phyloP scores from a whole-genome alignment of 1,284 basidiomycete species.

The Pisolithus thermaeus region DNA sequence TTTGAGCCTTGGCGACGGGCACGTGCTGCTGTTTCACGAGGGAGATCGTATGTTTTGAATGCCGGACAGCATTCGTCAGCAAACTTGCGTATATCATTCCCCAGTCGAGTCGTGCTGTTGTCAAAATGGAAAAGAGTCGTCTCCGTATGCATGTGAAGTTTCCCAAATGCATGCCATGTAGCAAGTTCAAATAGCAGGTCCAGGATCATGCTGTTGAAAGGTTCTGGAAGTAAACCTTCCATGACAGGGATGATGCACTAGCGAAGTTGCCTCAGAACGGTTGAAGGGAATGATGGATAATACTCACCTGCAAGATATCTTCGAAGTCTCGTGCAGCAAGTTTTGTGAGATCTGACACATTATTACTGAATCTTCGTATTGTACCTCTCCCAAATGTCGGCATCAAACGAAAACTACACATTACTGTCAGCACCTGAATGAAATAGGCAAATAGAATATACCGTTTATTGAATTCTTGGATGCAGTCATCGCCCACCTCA shows the following conservation, averaged over 20 bases:
- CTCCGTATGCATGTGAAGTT: conserved; percentile 22
- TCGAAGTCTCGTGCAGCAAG: conserved; percentile 25
- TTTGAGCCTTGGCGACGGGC: no score
- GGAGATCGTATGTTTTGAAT: conserved; percentile 19
- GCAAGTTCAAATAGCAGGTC: conserved; percentile 19
- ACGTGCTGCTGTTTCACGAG: conserved; percentile 14
- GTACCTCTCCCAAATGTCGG: conserved; percentile 17
- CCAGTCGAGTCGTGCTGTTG: conserved; percentile 32
- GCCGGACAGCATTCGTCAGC: conserved; percentile 1
- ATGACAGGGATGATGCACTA: conserved; percentile 21
- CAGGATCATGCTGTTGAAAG: conserved; percentile 15
- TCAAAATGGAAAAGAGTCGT: conserved; percentile 22
- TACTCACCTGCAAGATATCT: conserved; percentile 18
- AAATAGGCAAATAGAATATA: conserved; percentile 2
- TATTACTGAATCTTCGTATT: neutral
- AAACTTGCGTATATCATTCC: no score
- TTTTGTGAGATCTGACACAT: conserved; percentile 24
- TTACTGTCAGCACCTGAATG: neutral
- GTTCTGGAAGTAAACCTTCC: conserved; percentile 20
- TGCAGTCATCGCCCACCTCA: conserved; percentile 7
- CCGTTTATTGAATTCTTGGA: conserved; percentile 22
- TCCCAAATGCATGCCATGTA: conserved; percentile 21
- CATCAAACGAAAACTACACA: conserved; percentile 4
- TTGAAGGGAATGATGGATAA: neutral
- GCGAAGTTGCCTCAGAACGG: no score